Conservation (phyloP, 2,329 filamentous ascomycete species). For the Paraconiothyrium sp. region DNA sequence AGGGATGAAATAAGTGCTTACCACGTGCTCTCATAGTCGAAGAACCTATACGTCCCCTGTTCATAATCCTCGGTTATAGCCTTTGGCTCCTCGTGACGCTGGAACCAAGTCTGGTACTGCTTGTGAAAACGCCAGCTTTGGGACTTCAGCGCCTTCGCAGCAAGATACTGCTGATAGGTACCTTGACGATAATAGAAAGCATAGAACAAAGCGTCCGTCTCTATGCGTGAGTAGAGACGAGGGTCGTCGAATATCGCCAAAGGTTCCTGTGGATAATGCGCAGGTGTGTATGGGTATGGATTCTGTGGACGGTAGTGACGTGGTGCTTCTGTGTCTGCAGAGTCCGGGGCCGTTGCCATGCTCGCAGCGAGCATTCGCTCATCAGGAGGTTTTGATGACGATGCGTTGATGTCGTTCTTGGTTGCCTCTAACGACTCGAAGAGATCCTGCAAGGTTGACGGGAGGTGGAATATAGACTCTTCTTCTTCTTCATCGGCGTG, state of each 20-base stretch:
- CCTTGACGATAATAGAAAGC: conserved; percentile 99
- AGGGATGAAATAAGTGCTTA: conserved; percentile 53
- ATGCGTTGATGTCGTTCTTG: conserved; percentile 72
- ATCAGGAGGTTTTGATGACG: conserved; percentile 69
- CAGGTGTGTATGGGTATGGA: conserved; percentile 75
- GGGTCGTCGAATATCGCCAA: conserved; percentile 91
- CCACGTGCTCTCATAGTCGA: conserved; percentile 99
- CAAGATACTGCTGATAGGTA: conserved; percentile 93
- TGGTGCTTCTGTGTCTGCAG: conserved; percentile 81
- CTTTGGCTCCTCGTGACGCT: conserved; percentile 97
- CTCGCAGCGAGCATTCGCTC: conserved; percentile 80
- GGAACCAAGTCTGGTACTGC: conserved; percentile 98
- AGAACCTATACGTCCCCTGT: conserved; percentile 98
- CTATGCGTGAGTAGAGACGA: conserved; percentile 84
- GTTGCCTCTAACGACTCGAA: conserved; percentile 89
- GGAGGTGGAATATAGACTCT: conserved; percentile 92
- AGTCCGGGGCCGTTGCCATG: conserved; percentile 76
- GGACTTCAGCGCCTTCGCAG: conserved; percentile 95
- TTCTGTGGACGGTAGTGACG: conserved; percentile 85
- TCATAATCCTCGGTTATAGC: conserved; percentile 98
- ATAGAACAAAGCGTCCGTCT: conserved; percentile 97
- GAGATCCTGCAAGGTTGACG: conserved; percentile 86
- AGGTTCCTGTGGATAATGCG: conserved; percentile 93
- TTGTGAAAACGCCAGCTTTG: conserved; percentile 99
- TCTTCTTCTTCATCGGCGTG: conserved; percentile 66